Evolutionary conservation across 805 yeast genomes (phyloP), one percentile per base, ranked within the genome.

Genomic region (Maudiozyma bulderi): DNA sequence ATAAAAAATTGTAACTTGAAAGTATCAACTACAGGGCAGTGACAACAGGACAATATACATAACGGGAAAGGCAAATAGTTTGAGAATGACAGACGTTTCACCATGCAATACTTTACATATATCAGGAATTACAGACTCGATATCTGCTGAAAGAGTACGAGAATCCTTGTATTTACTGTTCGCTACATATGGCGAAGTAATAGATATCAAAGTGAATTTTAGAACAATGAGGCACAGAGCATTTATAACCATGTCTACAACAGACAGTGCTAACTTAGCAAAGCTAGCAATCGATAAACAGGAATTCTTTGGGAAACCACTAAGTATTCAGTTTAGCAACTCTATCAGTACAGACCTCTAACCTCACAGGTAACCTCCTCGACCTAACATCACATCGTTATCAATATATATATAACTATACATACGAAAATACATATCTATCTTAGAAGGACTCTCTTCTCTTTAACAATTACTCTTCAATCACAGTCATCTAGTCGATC

Each of bases 171-270:
- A 77, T 57, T 57, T 83, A 15, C 58, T 83, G 6, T 82, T 82
- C 54, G 69, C 82, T 11, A 74, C 81, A 0, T 82, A 73, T 61
- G 89, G 88, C 0, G 88, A 82, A 57, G 76, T 85, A 3, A 59
- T 83, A 5, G 74, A 76, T 9, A 70, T 85, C 9, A 63, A 71
- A 44, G 60, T 74, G 29, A 69, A 72, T 47, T 61, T 71, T 37
- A 70, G 70, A 48, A 73, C 69, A 49, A 64, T 73, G 54, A 68
- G 86, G 49, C 89, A 88, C 0, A 87, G 82, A 58, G 89, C 88
- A 0, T 84, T 82, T 68, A 62, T 84, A 2, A 67, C 76, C 1
- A 72, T 81, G 54, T 70, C 75, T 34, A 72, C 74, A 28, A 50
- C 68, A 1, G 73, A 72, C 20, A 76, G 74, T 41, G 81, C 89